phyloP scores from a whole-genome alignment of 345 rosid species.

The Ceriops tagal region DNA sequence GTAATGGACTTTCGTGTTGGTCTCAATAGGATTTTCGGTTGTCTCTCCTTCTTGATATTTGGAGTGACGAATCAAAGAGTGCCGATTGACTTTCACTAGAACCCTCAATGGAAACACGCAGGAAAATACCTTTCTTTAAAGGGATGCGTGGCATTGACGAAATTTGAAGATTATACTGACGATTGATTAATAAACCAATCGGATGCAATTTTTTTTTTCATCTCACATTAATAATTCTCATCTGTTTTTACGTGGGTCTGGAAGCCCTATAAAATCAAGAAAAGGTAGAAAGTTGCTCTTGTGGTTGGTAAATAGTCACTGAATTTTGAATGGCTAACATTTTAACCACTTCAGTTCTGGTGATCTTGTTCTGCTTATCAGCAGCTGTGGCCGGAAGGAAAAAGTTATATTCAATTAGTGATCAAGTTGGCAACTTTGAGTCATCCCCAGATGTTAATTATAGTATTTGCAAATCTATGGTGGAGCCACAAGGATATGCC shows the following conservation, averaged over 20 bases:
- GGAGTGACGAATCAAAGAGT: not conserved
- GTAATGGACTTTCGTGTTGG: not conserved
- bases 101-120: not conserved
- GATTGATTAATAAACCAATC: not conserved
- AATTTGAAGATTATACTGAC: not conserved
- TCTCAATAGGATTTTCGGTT: not conserved
- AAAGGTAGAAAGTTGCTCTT: conserved; percentile 1
- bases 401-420: not conserved
- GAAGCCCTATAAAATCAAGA: conserved; percentile 4
- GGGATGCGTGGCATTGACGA: conserved; percentile 12
- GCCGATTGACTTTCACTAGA: not conserved
- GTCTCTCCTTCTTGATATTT: not conserved
- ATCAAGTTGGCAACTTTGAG: not conserved
- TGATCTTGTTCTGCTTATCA: not conserved
- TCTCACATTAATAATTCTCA: not conserved
- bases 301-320: not conserved
- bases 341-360: not conserved
- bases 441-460: not conserved
- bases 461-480: conserved; percentile 31
- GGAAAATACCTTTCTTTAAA: not conserved
- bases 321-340: not conserved
- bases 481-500: conserved; percentile 31
- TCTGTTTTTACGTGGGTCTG: not conserved
- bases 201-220: not conserved
- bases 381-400: conserved; percentile 3